Evolutionary conservation across 2,329 filamentous ascomycete species (phyloP).

Genomic region (Ophiognomonia clavigignenti-juglandacearum): DNA sequence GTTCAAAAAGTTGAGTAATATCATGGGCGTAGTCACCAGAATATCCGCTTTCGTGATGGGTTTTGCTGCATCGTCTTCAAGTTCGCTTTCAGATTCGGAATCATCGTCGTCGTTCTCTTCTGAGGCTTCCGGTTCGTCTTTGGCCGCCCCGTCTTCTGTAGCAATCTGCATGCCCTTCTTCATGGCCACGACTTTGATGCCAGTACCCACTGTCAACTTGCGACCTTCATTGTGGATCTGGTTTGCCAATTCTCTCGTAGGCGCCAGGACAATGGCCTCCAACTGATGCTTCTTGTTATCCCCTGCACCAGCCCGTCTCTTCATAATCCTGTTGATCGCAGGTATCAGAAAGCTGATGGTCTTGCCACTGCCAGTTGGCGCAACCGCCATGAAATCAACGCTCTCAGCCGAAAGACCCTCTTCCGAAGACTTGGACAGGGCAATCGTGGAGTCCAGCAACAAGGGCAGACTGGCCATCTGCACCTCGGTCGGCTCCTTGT

Average conservation of each 20-base stretch:
- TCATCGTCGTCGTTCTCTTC: conserved; percentile 28
- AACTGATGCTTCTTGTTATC: conserved; percentile 47
- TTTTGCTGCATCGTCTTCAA: conserved; percentile 26
- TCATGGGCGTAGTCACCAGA: conserved; percentile 72
- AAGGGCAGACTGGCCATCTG: conserved; percentile 83
- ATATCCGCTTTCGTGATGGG: conserved; percentile 70
- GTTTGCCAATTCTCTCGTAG: conserved; percentile 71
- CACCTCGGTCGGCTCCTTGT: conserved; percentile 85
- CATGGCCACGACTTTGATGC: conserved; percentile 75
- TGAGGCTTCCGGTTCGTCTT: conserved; percentile 32
- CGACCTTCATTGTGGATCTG: conserved; percentile 83
- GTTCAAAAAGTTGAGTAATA: conserved; percentile 69
- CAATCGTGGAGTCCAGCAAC: conserved; percentile 55
- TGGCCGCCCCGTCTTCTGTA: conserved; percentile 33
- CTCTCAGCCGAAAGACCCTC: conserved; percentile 28
- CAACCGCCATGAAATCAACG: conserved; percentile 79
- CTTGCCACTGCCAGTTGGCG: conserved; percentile 94
- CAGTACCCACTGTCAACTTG: conserved; percentile 72
- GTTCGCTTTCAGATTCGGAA: conserved; percentile 25
- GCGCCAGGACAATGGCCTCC: conserved; percentile 67
- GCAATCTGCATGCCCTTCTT: conserved; percentile 75
- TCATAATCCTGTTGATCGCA: conserved; percentile 70
- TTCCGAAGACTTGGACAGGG: conserved; percentile 35
- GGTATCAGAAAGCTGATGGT: conserved; percentile 91
- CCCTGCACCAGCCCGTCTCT: conserved; percentile 39